These are phyloP conservation scores for Dictyostelium purpureum DNA, from an alignment of 78 protist species.

Conservation along the genomic window DNA sequence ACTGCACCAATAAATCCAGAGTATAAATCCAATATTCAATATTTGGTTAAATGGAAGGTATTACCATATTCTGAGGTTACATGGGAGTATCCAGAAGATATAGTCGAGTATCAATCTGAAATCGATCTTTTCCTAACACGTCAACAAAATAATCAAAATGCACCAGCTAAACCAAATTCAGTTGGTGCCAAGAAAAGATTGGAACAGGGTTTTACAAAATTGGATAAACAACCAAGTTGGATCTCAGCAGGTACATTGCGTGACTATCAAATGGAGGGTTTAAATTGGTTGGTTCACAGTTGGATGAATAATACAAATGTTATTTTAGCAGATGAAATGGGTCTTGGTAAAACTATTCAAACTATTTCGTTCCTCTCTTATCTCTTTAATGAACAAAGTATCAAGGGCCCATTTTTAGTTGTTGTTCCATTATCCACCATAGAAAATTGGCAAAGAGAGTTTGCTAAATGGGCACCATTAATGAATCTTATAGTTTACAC, in stretches of 20 bases:
- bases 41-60: constrained; percentile 90
- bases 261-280: constrained; percentile 95
- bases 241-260: constrained; percentile 76
- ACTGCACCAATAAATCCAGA: background rate
- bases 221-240: constrained; percentile 52
- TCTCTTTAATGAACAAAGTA: constrained; percentile 21
- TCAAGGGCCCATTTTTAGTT: constrained; percentile 94
- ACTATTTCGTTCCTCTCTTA: constrained; percentile 78
- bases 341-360: constrained; percentile 79
- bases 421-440: constrained; percentile 93
- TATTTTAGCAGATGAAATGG: constrained; percentile 91
- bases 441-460: constrained; percentile 91
- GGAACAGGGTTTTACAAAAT: constrained; percentile 26
- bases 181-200: constrained; percentile 41
- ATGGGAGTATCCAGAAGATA: constrained; percentile 91
- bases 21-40: constrained; percentile 45
- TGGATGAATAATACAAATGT: constrained; percentile 54
- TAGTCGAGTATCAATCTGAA: background rate
- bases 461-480: constrained; percentile 92
- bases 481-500: constrained; percentile 84
- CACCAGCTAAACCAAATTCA: constrained; percentile 19
- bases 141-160: background rate
- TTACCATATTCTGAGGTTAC: constrained; percentile 88
- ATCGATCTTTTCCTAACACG: constrained; percentile 35
- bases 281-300: constrained; percentile 83